phyloP scores from a whole-genome alignment of 257 asterid species.

The Parsonsia alboflavescens region DNA sequence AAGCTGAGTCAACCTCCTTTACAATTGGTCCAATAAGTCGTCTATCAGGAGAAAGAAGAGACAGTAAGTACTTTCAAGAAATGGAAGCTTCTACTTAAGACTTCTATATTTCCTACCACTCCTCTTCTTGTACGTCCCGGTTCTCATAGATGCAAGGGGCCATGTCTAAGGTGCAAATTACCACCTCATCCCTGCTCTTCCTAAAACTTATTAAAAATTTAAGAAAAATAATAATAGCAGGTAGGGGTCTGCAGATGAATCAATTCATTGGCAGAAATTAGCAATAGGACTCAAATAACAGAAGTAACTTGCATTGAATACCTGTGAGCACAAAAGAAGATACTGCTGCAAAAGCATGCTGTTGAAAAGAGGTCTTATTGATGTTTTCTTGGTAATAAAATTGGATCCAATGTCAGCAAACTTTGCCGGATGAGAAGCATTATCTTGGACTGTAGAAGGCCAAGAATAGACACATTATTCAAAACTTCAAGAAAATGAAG shows the following conservation, averaged over 20 bases:
- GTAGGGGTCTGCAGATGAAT: neutral
- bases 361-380: conserved; percentile 61
- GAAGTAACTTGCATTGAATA: conserved; percentile 7
- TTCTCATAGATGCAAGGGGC: neutral
- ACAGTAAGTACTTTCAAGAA: neutral
- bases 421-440: conserved; percentile 32
- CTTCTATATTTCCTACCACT: neutral
- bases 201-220: neutral
- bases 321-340: conserved; percentile 90
- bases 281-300: neutral
- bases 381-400: conserved; percentile 39
- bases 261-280: neutral
- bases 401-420: conserved; percentile 39
- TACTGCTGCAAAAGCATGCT: conserved; percentile 78
- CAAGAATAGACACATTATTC: neutral
- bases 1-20: neutral
- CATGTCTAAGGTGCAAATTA: no score
- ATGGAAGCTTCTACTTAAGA: no score
- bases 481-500: conserved; percentile 6
- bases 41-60: neutral
- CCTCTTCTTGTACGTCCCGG: neutral
- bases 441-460: conserved; percentile 29
- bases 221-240: neutral
- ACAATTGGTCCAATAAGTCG: neutral
- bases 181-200: neutral